Evolutionary conservation across 2,329 filamentous ascomycete genomes (phyloP), one percentile per base, ranked within the genome.

Genomic region (Microcyclospora tardicrescens): DNA sequence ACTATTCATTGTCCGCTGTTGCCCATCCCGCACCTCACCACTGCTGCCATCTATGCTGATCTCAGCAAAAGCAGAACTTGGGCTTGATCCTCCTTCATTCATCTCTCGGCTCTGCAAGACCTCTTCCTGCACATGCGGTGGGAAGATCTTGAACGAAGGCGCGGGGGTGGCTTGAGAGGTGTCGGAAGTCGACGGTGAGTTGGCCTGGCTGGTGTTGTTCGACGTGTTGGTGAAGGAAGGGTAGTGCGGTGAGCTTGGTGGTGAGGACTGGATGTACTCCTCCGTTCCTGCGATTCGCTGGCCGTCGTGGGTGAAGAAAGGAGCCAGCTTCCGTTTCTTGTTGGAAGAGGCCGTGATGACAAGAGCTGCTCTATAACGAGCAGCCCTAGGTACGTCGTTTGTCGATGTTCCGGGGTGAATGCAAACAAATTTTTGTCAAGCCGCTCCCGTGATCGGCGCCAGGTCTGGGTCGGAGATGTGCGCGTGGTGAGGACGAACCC

Each of bases 121-220:
- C 54, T 72, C 69, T 56, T 67, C 64, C 54, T 72, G 69, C 40
- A 75, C 59, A 56, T 75, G 72, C 38, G 71, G 66, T 43, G 72
- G 72, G 39, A 75, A 62, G 54, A 68, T 72, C 42, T 68, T 64
- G 19, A 24, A 24, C 4, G 19, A 24, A 52, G 50, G 47, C 16
- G 51, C 49, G 8, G 44, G 41, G 16, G 46, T 43, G 24, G 40
- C 34, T 19, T 36, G 41, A 33, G 43, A 43, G 34, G 44, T 43
- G 28, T 43, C 40, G 37, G 48, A 52, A 39, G 41, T 44, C 24
- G 42, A 36, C 11, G 46, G 48, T 6, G 46, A 45, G 16, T 48
- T 42, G 24, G 38, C 41, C 15, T 45, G 36, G 34, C 45, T 48
- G 24, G 36, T 44, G 38, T 29, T 39, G 34, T 37, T 37, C 13